Evolutionary conservation across 75 land plant species (phyloP), one percentile per base, ranked within the genome.

Genomic region (Selaginella moellendorffii): DNA sequence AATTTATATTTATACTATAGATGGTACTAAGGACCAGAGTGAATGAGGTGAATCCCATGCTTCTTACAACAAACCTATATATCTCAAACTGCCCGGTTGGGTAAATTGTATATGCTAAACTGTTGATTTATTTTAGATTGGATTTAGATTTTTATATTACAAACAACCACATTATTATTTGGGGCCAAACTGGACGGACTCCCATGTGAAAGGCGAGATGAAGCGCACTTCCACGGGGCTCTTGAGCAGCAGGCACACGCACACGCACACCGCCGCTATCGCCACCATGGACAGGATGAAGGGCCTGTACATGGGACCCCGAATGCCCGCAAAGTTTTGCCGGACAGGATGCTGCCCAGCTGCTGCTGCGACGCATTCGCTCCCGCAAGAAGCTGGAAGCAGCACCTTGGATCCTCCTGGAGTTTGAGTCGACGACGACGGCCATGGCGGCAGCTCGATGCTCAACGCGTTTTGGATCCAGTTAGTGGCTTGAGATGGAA

Each of bases 251-350:
- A 91, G 64, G 27, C 84, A 82, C 2, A 81, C 88, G 60, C 97
- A 91, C 2, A 91, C 88, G 74, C 97, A 91, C 20, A 91, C 82
- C 8, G 84, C 88, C 28, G 92, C 97, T n/a, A 91, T 79, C 25
- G 86, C 82, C 26, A 91, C 74, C 83, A 91, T 71, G 1, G 86
- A 84, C 1, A 91, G 77, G 77, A 91, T 65, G 8, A 75, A 77
- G 25, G 97, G 88, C 54, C 84, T 75, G 73, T 78, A 84, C 5
- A 61, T 46, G 26, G 74, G 77, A 20, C 85, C 71, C 5, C 24
- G 27, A 23, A 65, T 21, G 63, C 70, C 70, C 1, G 69, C 14
- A 21, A 51, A 20, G 18, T 51, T 26, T 22, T 36, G 56, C 23
- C 26, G 74, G 28, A 42, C 12, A 30, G 63, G 25, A 20, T 60